These are phyloP conservation scores for Dovyalis caffra DNA, from an alignment of 345 rosid genomes.

Conservation along the genomic window DNA sequence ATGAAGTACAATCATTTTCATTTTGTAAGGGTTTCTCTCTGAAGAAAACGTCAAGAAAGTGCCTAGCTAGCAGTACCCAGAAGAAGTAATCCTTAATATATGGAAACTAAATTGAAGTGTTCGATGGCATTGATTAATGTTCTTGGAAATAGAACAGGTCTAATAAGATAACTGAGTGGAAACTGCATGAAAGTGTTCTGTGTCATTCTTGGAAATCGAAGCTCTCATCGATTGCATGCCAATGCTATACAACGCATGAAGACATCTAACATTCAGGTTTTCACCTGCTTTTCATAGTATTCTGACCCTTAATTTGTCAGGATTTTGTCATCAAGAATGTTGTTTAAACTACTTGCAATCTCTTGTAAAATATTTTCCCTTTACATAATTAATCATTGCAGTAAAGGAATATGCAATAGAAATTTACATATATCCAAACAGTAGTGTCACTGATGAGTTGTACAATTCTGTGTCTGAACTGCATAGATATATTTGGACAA, in stretches of 20 bases:
- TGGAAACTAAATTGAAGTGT: background rate
- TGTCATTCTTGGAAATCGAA: background rate
- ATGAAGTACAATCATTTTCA: constrained; percentile 18
- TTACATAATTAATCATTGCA: too few species aligned
- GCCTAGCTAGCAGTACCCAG: background rate
- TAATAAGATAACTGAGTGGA: background rate
- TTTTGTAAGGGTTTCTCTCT: background rate
- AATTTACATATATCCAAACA: too few species aligned
- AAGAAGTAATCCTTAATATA: background rate
- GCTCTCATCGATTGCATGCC: background rate
- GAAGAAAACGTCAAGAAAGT: constrained; percentile 1
- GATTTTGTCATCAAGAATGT: too few species aligned
- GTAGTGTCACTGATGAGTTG: too few species aligned
- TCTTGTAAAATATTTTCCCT: too few species aligned
- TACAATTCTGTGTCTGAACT: background rate
- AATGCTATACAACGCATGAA: too few species aligned
- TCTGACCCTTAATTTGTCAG: too few species aligned
- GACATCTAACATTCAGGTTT: too few species aligned
- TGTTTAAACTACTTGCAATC: too few species aligned
- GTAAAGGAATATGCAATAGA: too few species aligned
- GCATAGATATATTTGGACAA: background rate
- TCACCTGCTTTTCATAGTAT: too few species aligned
- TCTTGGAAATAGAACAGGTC: background rate
- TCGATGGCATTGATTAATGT: background rate
- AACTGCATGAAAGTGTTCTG: background rate